Percentiles rank a stretch among this genome's conserved stretches.
Conservation (phyloP, 768 basidiomycete species). For the Hericium erinaceus region DNA sequence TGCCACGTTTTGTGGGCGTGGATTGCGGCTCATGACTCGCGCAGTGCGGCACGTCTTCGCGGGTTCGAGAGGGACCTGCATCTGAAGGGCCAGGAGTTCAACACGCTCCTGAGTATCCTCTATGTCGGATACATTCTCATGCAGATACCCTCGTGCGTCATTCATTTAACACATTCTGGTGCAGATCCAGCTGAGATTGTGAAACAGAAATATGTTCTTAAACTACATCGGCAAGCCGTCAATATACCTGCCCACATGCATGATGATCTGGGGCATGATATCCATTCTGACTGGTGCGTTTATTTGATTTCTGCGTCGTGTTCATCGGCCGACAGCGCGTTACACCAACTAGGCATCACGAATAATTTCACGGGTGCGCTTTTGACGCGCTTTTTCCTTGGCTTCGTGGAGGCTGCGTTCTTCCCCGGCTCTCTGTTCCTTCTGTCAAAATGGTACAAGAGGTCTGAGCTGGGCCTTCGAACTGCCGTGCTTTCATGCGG, state of each 20-base stretch:
- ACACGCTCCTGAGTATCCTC: slow-evolving; percentile 55
- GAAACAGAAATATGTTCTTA: slow-evolving; percentile 55
- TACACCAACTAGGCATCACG: slow-evolving; percentile 3
- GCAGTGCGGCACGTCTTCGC: not conserved
- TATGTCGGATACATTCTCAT: slow-evolving; percentile 68
- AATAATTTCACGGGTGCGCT: slow-evolving; percentile 49
- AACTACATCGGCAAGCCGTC: slow-evolving; percentile 62
- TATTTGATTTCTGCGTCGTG: not conserved
- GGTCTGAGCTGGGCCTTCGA: slow-evolving; percentile 58
- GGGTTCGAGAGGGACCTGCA: not conserved
- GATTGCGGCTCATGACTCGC: slow-evolving; percentile 4
- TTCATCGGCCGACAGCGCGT: not conserved
- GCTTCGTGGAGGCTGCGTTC: slow-evolving; percentile 51
- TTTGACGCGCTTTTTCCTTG: slow-evolving; percentile 65
- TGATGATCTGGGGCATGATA: slow-evolving; percentile 60
- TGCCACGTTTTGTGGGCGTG: slow-evolving; percentile 15
- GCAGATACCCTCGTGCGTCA: slow-evolving; percentile 63
- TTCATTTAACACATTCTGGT: not conserved
- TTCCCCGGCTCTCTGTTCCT: slow-evolving; percentile 61
- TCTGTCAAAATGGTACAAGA: slow-evolving; percentile 66
- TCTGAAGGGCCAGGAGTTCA: slow-evolving; percentile 27
- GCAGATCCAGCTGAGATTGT: not conserved
- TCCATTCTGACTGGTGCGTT: slow-evolving; percentile 27
- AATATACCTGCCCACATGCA: slow-evolving; percentile 53
- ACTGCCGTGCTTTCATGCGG: slow-evolving; percentile 65